Conservation (phyloP, 176 grass and related monocot species). For the Alopecurus myosuroides region DNA sequence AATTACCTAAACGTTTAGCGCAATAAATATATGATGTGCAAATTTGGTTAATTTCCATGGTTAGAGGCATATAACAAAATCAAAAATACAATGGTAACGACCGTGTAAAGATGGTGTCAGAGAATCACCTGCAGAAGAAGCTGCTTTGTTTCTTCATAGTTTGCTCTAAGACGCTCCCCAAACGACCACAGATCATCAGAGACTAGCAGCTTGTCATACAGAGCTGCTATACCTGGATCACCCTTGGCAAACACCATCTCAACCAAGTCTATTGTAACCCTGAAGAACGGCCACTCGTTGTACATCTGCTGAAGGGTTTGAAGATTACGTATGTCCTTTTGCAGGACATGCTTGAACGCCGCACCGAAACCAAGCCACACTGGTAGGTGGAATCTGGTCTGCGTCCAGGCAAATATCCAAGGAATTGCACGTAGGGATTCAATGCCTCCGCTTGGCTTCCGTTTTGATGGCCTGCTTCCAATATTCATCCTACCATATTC, state of each 20-base stretch:
- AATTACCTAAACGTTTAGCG: neutral
- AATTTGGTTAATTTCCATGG: neutral
- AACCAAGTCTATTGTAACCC: slow-evolving; percentile 90
- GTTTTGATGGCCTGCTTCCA: slow-evolving; percentile 82
- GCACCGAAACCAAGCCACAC: slow-evolving; percentile 97
- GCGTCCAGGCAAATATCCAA: slow-evolving; percentile 98
- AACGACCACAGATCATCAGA: slow-evolving; percentile 74
- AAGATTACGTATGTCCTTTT: slow-evolving; percentile 70
- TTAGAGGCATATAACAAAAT: neutral
- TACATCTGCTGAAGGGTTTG: slow-evolving; percentile 81
- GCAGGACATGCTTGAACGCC: slow-evolving; percentile 76
- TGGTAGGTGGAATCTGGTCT: slow-evolving; percentile 86
- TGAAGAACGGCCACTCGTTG: slow-evolving; percentile 92
- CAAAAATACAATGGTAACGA: neutral
- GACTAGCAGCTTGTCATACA: slow-evolving; percentile 89
- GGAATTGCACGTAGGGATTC: slow-evolving; percentile 89
- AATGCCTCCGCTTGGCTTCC: slow-evolving; percentile 87
- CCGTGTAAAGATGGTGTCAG: neutral
- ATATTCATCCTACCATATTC: slow-evolving; percentile 98
- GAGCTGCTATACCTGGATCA: slow-evolving; percentile 86
- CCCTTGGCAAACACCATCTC: slow-evolving; percentile 99
- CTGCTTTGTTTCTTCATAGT: slow-evolving; percentile 76
- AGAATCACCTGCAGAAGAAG: slow-evolving; percentile 80
- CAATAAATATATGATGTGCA: neutral
- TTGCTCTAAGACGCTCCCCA: slow-evolving; percentile 62